Base-by-base conservation (phyloP, 768 basidiomycete species). In the Boletus rubroflammeus region DNA sequence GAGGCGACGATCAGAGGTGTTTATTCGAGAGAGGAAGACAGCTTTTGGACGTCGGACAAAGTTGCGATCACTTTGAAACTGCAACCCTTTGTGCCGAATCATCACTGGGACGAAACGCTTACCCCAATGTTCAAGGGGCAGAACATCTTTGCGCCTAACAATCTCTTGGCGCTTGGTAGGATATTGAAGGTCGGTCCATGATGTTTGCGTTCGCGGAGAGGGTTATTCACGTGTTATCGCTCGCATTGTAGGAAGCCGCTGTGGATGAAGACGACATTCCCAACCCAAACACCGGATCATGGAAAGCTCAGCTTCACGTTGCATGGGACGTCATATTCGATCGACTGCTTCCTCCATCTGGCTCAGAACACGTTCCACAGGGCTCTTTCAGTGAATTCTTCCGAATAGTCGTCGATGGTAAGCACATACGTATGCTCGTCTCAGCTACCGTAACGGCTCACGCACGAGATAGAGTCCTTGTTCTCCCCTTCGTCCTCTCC, bases 271-370 rank as follows among this genome's bases (percentile, higher is more conserved):
- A 83, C 15, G 80, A 78, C 17, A 66, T 71, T 2, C 65, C 77
- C 11, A 83, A 84, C 54, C 71, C 78, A 2, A 75, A 77, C 11
- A 71, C 78, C 34, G 81, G 81, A 34, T 70, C 81, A 14, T 93
- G 94, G 93, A 95, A 90, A 67, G 86, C 94, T 52, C 86, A 93
- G 65, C 76, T 95, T 40, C 96, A 97, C 67, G 94, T 91, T 67
- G 90, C 86, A 23, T 99, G 96, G 96, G 82, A 85, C 56, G 74
- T 85, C 54, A 80, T 98, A 45, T 73, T 98, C 32, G 87, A 94
- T 57, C 78, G 78, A 45, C 82, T 93, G 47, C 79, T 95, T 51
- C 79, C 83, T 13, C 69, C 71, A 19, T 69, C 76, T 1, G 71
- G 74, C 57, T 69, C 73, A 31, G 58, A 63, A 45, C 64, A 65